phyloP scores from a whole-genome alignment of 164 flowering plant genomes.

The Nelumbo lutea region DNA sequence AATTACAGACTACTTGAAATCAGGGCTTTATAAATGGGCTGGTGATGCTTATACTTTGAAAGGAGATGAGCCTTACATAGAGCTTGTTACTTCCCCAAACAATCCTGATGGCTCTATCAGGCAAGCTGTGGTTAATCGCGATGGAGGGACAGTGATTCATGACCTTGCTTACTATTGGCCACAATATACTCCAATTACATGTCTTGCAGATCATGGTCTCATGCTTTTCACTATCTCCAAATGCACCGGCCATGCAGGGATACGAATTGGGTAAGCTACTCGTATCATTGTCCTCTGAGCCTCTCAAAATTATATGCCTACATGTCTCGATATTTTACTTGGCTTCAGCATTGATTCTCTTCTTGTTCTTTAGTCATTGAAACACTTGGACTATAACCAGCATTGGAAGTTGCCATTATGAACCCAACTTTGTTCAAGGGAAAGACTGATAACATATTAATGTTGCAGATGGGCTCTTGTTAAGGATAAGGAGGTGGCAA shows the following conservation, averaged over 20 bases:
- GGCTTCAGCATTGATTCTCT: too few species aligned
- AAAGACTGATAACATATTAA: too few species aligned
- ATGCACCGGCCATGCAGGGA: constrained; percentile 91
- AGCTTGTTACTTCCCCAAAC: constrained; percentile 83
- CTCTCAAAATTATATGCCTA: too few species aligned
- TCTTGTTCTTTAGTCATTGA: too few species aligned
- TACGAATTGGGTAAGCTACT: constrained; percentile 68
- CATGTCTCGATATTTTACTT: too few species aligned
- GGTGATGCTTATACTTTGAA: constrained; percentile 62
- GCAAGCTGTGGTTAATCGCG: constrained; percentile 47
- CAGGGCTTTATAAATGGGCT: constrained; percentile 71
- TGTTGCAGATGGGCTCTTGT: constrained; percentile 63
- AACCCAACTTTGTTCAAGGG: too few species aligned
- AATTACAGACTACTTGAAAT: constrained; percentile 56
- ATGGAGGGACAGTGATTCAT: constrained; percentile 44
- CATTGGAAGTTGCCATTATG: too few species aligned
- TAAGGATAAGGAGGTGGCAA: constrained; percentile 50
- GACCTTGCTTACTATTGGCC: constrained; percentile 96
- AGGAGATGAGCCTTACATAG: constrained; percentile 55
- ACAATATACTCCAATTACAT: constrained; percentile 65
- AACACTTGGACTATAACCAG: too few species aligned
- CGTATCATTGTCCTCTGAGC: too few species aligned
- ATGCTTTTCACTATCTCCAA: constrained; percentile 90
- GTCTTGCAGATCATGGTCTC: constrained; percentile 59
- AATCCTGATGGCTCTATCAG: constrained; percentile 73